These are phyloP conservation scores for Gossypium davidsonii DNA, from an alignment of 441 rosid species.

Conservation along the genomic window DNA sequence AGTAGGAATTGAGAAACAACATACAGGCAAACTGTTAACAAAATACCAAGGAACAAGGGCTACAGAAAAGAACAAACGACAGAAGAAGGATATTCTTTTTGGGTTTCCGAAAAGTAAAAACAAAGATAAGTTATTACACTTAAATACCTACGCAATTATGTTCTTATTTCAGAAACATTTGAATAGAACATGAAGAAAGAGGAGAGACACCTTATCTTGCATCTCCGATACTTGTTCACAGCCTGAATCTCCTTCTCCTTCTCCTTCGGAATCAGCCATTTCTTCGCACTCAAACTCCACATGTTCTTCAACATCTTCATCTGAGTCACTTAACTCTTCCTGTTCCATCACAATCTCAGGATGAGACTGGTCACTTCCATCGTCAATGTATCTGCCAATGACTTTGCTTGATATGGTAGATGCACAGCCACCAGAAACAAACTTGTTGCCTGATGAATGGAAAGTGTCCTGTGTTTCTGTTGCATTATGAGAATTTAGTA, in stretches of 20 bases:
- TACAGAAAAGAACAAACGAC: neutral
- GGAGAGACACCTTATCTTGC: conserved; percentile 46
- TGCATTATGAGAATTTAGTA: conserved; percentile 25
- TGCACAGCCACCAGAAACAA: conserved; percentile 27
- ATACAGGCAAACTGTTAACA: neutral
- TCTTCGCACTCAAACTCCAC: conserved; percentile 98
- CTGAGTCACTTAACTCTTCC: conserved; percentile 96
- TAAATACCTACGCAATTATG: conserved; percentile 6
- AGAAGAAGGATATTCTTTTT: neutral
- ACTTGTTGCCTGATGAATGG: conserved; percentile 19
- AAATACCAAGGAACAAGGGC: neutral
- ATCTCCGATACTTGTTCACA: conserved; percentile 38
- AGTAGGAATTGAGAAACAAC: conserved; percentile 6
- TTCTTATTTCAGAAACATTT: conserved; percentile 11
- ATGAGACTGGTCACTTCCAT: conserved; percentile 49
- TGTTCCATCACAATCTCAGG: conserved; percentile 94
- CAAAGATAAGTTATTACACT: neutral
- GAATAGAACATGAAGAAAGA: conserved; percentile 10
- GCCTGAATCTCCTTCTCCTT: conserved; percentile 47
- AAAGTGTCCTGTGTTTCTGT: conserved; percentile 25
- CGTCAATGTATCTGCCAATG: conserved; percentile 32
- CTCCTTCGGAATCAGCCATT: conserved; percentile 97
- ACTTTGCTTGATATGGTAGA: conserved; percentile 27
- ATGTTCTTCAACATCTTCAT: conserved; percentile 83
- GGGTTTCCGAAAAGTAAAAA: neutral